Evolutionary conservation across 192 early-diverging fungal species (phyloP), one percentile per base, ranked within the genome.

Genomic region (Umbelopsis vinacea): DNA sequence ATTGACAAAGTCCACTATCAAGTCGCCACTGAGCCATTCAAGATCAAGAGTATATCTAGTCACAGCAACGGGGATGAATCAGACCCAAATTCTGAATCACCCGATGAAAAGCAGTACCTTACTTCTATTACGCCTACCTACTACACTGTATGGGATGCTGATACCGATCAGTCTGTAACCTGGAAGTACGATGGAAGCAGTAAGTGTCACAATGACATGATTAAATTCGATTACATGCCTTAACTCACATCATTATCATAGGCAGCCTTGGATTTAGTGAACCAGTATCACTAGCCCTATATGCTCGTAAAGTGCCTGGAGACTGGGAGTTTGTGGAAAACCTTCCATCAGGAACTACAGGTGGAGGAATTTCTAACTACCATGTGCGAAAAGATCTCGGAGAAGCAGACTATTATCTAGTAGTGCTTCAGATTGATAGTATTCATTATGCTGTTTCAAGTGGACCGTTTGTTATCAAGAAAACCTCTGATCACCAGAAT

Each of bases 141-240:
- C 2, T 7, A 17, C 11, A 63, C 57, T 19, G 57, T 63, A 29
- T 63, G 57, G 57, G 29, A 63, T 3, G 57, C 57, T 8, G 57
- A 63, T 63, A 63, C 29, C 19, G 33, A 63, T n/a, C 57, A 63
- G 35, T 63, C 57, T n/a, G 57, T 63, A 14, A 63, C 57, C 10
- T 63, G 57, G 57, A 37, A 10, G n/a, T 63, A 35, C 15, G 57
- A 63, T 37, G 57, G 57, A 6, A 63, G 33, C 57, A 29, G 57
- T 63, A 63, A 63, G 57, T 63, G 11, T 6, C 37, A n/a, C 4
- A 37, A 17, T 12, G 4, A 2, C 6, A 3, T 57, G 14, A 7
- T 29, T 29, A 0, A 57, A 7, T 11, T 24, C 7, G 10, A 26
- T 29, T 8, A 24, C 54, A 8, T 29, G 3, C 14, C 14, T 29